These are phyloP conservation scores for Dactylorhiza incarnata DNA, from an alignment of 106 monocot genomes.

Conservation along the genomic window DNA sequence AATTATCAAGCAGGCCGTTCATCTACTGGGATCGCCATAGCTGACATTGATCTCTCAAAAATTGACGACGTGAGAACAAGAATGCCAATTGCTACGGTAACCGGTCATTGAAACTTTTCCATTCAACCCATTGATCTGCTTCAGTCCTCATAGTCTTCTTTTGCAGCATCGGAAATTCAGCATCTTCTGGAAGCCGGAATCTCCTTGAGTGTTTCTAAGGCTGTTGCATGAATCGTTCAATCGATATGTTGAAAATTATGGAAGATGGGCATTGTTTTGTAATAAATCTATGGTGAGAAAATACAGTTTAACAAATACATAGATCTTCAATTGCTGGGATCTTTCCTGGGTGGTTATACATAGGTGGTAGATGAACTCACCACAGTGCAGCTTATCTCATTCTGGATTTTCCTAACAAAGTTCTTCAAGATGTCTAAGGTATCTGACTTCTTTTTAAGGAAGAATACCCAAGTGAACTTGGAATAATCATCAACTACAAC, in stretches of 20 bases:
- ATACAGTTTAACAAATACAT: background rate
- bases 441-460: too few relatives aligned
- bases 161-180: constrained; percentile 6
- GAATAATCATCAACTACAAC: too few relatives aligned
- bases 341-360: too few relatives aligned
- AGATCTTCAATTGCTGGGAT: too few relatives aligned
- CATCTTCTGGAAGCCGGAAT: background rate
- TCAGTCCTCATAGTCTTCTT: background rate
- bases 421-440: too few relatives aligned
- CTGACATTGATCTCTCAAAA: constrained; percentile 62
- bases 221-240: background rate
- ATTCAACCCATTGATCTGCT: background rate
- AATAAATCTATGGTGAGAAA: background rate
- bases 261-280: background rate
- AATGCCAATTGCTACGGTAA: constrained; percentile 74
- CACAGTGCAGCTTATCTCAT: too few relatives aligned
- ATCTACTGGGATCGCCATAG: constrained; percentile 67
- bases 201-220: background rate
- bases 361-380: too few relatives aligned
- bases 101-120: background rate
- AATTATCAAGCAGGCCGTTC: constrained; percentile 45
- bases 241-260: background rate
- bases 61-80: constrained; percentile 64
- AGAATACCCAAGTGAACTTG: too few relatives aligned
- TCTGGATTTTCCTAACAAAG: too few relatives aligned